Evolutionary conservation across 805 yeast species (phyloP).

Genomic region (Millerozyma miso): DNA sequence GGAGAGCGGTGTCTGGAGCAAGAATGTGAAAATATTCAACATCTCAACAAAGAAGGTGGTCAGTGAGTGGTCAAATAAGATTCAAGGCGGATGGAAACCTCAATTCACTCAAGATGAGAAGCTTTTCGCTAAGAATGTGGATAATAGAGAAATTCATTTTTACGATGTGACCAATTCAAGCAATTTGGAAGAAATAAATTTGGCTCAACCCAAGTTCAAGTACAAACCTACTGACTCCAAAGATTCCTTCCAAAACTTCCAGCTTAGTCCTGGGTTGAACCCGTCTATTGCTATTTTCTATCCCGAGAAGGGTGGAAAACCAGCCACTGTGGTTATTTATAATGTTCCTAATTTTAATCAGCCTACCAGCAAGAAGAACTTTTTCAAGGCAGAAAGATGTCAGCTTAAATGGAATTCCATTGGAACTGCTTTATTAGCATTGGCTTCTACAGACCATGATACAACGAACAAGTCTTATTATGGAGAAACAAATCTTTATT

Average conservation of each 20-base stretch:
- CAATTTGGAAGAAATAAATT: conserved; percentile 23
- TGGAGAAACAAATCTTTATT: conserved; percentile 90
- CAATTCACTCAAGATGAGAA: conserved; percentile 83
- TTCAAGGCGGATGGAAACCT: conserved; percentile 89
- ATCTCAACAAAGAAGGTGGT: conserved; percentile 45
- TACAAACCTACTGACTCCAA: conserved; percentile 50
- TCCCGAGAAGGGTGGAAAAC: conserved; percentile 83
- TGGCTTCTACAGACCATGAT: conserved; percentile 95
- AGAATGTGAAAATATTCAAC: conserved; percentile 78
- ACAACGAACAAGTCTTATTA: conserved; percentile 89
- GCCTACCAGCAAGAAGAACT: conserved; percentile 80
- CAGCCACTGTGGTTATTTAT: conserved; percentile 83
- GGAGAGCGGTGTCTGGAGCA: conserved; percentile 68
- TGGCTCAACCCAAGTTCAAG: conserved; percentile 52
- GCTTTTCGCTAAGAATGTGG: conserved; percentile 55
- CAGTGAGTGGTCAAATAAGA: conserved; percentile 67
- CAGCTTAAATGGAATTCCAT: conserved; percentile 88
- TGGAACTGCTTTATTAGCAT: conserved; percentile 90
- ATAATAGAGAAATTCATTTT: conserved; percentile 63
- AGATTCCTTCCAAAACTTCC: conserved; percentile 51
- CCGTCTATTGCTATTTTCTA: conserved; percentile 88
- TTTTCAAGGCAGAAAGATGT: conserved; percentile 95
- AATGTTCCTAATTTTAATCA: conserved; percentile 70
- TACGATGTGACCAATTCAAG: conserved; percentile 43
- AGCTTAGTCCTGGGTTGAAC: conserved; percentile 80